Evolutionary conservation across 2,329 filamentous ascomycete genomes (phyloP).

Genomic region (Cladosporium cucumerinum): DNA sequence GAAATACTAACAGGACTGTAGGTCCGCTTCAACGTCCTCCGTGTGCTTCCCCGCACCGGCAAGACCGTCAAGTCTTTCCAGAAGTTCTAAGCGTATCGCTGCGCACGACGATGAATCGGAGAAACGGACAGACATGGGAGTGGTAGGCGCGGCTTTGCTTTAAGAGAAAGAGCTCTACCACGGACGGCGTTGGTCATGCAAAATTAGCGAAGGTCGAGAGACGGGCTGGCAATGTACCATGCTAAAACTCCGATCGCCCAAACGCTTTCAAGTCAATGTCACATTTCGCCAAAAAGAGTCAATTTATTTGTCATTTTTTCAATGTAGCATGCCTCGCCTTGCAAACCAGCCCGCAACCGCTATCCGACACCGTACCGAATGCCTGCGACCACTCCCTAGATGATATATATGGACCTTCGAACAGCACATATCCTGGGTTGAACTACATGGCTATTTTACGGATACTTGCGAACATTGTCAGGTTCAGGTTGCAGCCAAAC

Average conservation of each 20-base stretch:
- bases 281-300: constrained; percentile 15
- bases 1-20: constrained; percentile 39
- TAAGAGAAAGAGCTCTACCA: constrained; percentile 17
- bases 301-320: constrained; percentile 2
- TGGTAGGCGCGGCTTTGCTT: constrained; percentile 17
- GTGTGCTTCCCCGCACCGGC: constrained; percentile 94
- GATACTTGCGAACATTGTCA: not conserved
- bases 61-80: constrained; percentile 96
- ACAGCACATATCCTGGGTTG: not conserved
- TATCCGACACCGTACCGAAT: not conserved
- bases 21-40: constrained; percentile 99
- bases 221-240: constrained; percentile 17
- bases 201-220: constrained; percentile 18
- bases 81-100: constrained; percentile 73
- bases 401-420: not conserved
- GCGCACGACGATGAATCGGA: constrained; percentile 16
- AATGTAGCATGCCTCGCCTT: constrained; percentile 1
- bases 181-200: constrained; percentile 17
- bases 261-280: constrained; percentile 18
- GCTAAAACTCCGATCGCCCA: constrained; percentile 13
- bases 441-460: not conserved
- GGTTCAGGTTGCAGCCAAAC: not conserved
- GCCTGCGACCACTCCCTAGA: constrained; percentile 6
- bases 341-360: not conserved
- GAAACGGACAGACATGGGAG: constrained; percentile 17